Percentiles rank a stretch among this genome's conserved stretches.
These are phyloP conservation scores for Aspergillus floridensis DNA, from an alignment of 2,329 filamentous ascomycete genomes.

Conservation along the genomic window DNA sequence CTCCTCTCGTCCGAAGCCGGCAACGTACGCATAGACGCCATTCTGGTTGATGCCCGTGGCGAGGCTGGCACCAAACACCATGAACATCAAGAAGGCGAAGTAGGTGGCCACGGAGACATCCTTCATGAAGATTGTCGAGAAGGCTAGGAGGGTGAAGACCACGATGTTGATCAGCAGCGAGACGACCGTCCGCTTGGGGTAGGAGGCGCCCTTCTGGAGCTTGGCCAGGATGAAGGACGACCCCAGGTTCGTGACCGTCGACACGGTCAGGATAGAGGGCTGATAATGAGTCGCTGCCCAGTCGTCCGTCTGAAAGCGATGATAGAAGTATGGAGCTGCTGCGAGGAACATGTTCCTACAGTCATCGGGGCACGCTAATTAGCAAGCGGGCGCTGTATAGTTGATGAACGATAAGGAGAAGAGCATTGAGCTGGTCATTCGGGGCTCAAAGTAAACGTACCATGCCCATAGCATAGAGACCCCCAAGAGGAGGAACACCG, in stretches of 20 bases:
- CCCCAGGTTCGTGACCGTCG: conserved; percentile 75
- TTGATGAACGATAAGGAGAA: background rate
- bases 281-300: conserved; percentile 82
- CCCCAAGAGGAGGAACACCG: conserved; percentile 79
- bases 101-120: conserved; percentile 63
- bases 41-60: conserved; percentile 89
- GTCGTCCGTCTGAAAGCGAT: conserved; percentile 68
- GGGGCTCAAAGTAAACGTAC: conserved; percentile 51
- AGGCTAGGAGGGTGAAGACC: conserved; percentile 72
- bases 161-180: conserved; percentile 74
- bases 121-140: conserved; percentile 71
- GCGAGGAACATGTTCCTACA: conserved; percentile 96
- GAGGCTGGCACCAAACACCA: conserved; percentile 75
- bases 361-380: conserved; percentile 3
- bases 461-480: conserved; percentile 97
- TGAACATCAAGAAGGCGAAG: conserved; percentile 75
- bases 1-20: conserved; percentile 77
- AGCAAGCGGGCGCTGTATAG: background rate
- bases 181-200: conserved; percentile 78
- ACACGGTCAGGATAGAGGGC: conserved; percentile 81
- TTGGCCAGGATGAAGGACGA: conserved; percentile 75
- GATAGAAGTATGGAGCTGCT: conserved; percentile 87
- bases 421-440: background rate
- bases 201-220: conserved; percentile 78
- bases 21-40: conserved; percentile 86